These are phyloP conservation scores for Xylaria longipes DNA, from an alignment of 495 filamentous ascomycete species.

Conservation along the genomic window DNA sequence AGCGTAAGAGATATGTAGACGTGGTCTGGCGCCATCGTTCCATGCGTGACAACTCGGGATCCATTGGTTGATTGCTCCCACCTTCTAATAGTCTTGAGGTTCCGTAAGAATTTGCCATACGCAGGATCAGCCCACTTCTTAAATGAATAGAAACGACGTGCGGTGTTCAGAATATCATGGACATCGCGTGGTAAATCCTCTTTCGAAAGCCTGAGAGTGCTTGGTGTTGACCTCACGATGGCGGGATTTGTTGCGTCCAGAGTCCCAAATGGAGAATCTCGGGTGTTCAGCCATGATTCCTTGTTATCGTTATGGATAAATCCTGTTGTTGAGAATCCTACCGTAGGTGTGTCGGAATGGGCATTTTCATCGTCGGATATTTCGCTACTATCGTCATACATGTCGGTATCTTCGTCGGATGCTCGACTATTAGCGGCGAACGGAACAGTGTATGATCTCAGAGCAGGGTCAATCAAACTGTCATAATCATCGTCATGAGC, in stretches of 20 bases:
- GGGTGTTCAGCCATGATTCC: constrained; percentile 35
- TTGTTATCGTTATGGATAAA: constrained; percentile 21
- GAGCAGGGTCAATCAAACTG: background rate
- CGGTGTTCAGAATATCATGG: constrained; percentile 41
- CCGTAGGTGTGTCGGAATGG: background rate
- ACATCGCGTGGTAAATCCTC: constrained; percentile 44
- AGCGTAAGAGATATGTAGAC: constrained; percentile 46
- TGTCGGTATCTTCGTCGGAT: constrained; percentile 32
- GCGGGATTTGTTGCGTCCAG: constrained; percentile 39
- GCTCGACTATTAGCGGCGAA: constrained; percentile 25
- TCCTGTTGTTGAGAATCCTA: constrained; percentile 18
- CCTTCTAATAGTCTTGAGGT: constrained; percentile 43
- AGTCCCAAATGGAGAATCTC: constrained; percentile 37
- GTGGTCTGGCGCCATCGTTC: constrained; percentile 38
- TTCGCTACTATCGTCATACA: constrained; percentile 9
- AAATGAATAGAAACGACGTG: constrained; percentile 28
- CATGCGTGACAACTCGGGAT: constrained; percentile 33
- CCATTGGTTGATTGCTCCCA: constrained; percentile 51
- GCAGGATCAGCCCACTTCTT: constrained; percentile 44
- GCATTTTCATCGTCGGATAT: constrained; percentile 15
- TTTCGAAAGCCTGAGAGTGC: constrained; percentile 34
- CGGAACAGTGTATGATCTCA: background rate
- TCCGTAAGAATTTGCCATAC: constrained; percentile 45
- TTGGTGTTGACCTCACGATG: constrained; percentile 42
- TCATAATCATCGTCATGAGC: constrained; percentile 7